Percentiles rank a stretch among this genome's conserved stretches.
Conservation (phyloP, 495 filamentous ascomycete species). For the Aspergillus bertholletiae region DNA sequence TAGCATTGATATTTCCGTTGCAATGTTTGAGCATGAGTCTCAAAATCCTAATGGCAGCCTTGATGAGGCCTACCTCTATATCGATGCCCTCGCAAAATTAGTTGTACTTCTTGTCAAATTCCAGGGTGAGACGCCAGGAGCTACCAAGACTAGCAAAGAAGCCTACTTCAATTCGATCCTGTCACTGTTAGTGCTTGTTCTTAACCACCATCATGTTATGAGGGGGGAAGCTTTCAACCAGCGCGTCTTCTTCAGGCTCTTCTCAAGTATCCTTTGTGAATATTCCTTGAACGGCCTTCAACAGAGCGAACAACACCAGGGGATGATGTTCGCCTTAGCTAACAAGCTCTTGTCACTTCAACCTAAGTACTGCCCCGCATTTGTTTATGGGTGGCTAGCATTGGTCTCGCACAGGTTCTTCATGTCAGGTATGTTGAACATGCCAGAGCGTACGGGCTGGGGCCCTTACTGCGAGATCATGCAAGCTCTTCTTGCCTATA, state of each 20-base stretch:
- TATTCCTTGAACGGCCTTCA: conserved; percentile 46
- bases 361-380: conserved; percentile 72
- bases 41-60: conserved; percentile 55
- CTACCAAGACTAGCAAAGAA: conserved; percentile 56
- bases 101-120: conserved; percentile 69
- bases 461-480: conserved; percentile 70
- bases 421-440: conserved; percentile 72
- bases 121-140: conserved; percentile 57
- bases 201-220: conserved; percentile 81
- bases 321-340: conserved; percentile 69
- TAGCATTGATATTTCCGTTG: conserved; percentile 75
- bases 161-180: conserved; percentile 72
- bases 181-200: conserved; percentile 69
- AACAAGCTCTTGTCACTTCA: conserved; percentile 71
- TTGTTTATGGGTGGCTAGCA: conserved; percentile 79
- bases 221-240: conserved; percentile 80
- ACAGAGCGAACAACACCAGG: conserved; percentile 56
- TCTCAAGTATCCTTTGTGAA: conserved; percentile 78
- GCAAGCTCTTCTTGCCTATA: conserved; percentile 66
- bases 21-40: conserved; percentile 65
- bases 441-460: conserved; percentile 71
- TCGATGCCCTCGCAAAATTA: conserved; percentile 87
- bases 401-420: conserved; percentile 84
- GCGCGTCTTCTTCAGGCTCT: conserved; percentile 86
- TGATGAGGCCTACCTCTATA: conserved; percentile 69